A percentile compares a stretch with the other conserved stretches of the same genome.
phyloP scores from a whole-genome alignment of 331 rosid genomes.

The Saraca asoca region DNA sequence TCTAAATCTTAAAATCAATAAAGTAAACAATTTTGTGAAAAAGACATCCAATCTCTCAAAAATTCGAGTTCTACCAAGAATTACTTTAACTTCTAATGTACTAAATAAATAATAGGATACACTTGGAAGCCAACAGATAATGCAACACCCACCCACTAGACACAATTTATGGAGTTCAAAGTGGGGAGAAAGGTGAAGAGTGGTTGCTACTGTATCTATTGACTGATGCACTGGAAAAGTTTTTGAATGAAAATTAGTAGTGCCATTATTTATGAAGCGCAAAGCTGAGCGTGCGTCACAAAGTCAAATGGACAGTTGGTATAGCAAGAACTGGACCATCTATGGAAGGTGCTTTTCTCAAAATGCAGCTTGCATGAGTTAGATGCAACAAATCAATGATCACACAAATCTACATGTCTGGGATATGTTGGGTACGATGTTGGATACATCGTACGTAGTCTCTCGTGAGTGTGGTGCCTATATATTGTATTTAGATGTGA shows the following conservation, averaged over 20 bases:
- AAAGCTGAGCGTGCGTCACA: conserved; percentile 10
- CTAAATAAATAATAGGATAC: conserved; percentile 47
- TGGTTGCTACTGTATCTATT: conserved; percentile 23
- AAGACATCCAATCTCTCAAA: no score
- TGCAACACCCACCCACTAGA: conserved; percentile 46
- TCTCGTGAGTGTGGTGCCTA: no score
- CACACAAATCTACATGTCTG: not conserved
- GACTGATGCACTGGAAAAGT: conserved; percentile 37
- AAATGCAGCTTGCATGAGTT: not conserved
- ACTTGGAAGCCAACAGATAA: conserved; percentile 54
- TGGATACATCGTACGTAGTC: no score
- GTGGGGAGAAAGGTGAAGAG: conserved; percentile 21
- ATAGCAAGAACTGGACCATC: not conserved
- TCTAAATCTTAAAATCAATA: no score
- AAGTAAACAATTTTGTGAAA: no score
- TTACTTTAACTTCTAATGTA: conserved; percentile 4
- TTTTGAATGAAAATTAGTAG: conserved; percentile 20
- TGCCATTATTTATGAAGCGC: conserved; percentile 25
- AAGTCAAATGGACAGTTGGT: conserved; percentile 10
- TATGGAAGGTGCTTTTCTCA: no score
- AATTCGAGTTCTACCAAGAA: no score
- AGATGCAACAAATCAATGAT: no score
- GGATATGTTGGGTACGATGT: no score
- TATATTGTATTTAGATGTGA: no score
- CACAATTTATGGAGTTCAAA: conserved; percentile 43